These are phyloP conservation scores for Alectoria sarmentosa DNA, from an alignment of 495 filamentous ascomycete species.

Conservation along the genomic window DNA sequence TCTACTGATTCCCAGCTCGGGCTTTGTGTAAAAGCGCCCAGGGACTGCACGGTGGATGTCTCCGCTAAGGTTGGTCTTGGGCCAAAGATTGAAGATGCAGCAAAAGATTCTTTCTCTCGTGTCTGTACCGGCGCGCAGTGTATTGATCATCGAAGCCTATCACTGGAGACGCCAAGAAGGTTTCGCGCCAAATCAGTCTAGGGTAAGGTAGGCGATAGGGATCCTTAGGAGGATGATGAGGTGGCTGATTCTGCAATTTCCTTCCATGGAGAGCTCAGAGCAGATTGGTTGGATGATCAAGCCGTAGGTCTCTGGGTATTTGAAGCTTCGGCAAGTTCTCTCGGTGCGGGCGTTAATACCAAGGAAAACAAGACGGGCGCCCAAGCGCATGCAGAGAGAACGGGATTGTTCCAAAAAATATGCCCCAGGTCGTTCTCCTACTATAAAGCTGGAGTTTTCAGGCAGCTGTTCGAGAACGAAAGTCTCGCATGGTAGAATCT, in stretches of 20 bases:
- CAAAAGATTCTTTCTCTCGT: slow-evolving; percentile 69
- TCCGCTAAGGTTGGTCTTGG: slow-evolving; percentile 67
- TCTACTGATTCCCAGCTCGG: slow-evolving; percentile 51
- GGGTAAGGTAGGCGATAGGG: slow-evolving; percentile 91
- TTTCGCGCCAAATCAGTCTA: slow-evolving; percentile 87
- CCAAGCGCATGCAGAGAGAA: slow-evolving; percentile 77
- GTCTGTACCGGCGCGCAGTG: slow-evolving; percentile 85
- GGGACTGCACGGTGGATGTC: slow-evolving; percentile 72
- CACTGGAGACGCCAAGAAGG: slow-evolving; percentile 75
- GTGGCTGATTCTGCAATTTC: slow-evolving; percentile 63
- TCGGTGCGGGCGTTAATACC: slow-evolving; percentile 89
- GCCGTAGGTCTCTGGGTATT: slow-evolving; percentile 85
- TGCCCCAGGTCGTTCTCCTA: slow-evolving; percentile 64
- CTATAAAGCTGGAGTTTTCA: slow-evolving; percentile 70
- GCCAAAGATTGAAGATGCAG: slow-evolving; percentile 67
- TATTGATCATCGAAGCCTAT: slow-evolving; percentile 92
- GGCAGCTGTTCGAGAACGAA: slow-evolving; percentile 54
- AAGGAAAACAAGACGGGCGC: slow-evolving; percentile 73
- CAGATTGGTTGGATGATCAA: slow-evolving; percentile 65
- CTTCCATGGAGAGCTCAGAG: slow-evolving; percentile 52
- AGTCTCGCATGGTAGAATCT: slow-evolving; percentile 53
- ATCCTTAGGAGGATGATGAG: slow-evolving; percentile 82
- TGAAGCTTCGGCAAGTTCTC: slow-evolving; percentile 85
- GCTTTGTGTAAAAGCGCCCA: slow-evolving; percentile 67
- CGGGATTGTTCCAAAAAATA: slow-evolving; percentile 78